Evolutionary conservation across 805 yeast species (phyloP).

Genomic region (Zygotorulaspora florentina): DNA sequence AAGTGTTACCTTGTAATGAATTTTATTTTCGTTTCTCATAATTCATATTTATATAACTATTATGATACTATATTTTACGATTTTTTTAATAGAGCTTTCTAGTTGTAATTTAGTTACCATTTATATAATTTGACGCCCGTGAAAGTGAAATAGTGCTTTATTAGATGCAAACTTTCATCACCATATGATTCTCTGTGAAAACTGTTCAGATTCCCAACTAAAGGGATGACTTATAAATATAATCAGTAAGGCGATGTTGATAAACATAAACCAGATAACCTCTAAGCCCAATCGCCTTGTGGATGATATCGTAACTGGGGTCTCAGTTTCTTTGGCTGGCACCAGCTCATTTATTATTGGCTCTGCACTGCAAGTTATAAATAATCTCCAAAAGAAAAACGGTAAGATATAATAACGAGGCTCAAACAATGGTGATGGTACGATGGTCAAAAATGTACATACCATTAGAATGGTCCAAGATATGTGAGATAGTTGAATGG

Average conservation of each 20-base stretch:
- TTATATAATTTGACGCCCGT: background rate
- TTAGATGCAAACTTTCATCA: slow-evolving; percentile 25
- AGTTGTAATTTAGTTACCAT: background rate
- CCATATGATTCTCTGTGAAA: slow-evolving; percentile 84
- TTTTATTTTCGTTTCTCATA: background rate
- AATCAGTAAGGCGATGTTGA: slow-evolving; percentile 50
- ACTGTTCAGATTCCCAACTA: slow-evolving; percentile 59
- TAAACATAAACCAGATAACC: slow-evolving; percentile 53
- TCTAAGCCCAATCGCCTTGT: slow-evolving; percentile 47
- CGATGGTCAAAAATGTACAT: slow-evolving; percentile 56
- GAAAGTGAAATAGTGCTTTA: background rate
- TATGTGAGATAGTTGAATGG: slow-evolving; percentile 41
- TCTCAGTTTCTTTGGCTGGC: slow-evolving; percentile 13
- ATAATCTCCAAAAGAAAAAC: slow-evolving; percentile 65
- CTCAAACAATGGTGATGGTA: slow-evolving; percentile 90
- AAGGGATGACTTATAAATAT: slow-evolving; percentile 63
- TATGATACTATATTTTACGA: background rate
- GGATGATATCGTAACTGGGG: slow-evolving; percentile 21
- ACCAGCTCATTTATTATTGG: slow-evolving; percentile 29
- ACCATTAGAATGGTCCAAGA: slow-evolving; percentile 48
- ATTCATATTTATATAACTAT: background rate
- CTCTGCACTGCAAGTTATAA: slow-evolving; percentile 40
- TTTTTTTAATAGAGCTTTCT: background rate
- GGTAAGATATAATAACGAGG: slow-evolving; percentile 91
- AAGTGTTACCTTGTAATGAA: slow-evolving; percentile 27